Evolutionary conservation across 768 basidiomycete genomes (phyloP).

Genomic region (Lactifluus echinatus): DNA sequence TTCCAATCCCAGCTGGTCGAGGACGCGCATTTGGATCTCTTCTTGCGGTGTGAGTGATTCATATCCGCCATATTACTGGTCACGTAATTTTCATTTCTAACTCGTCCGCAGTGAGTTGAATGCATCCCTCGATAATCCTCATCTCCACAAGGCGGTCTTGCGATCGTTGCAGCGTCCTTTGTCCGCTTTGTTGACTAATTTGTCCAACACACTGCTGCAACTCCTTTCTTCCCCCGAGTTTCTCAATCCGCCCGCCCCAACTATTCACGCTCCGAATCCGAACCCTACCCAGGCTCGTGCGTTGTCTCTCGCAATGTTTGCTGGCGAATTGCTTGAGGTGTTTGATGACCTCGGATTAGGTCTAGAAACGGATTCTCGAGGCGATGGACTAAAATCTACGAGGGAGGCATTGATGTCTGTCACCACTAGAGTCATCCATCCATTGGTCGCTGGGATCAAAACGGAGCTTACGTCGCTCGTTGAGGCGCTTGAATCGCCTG

Average conservation of each 20-base stretch:
- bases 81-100: not conserved
- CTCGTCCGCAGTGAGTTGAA: slow-evolving; percentile 51
- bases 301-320: slow-evolving; percentile 56
- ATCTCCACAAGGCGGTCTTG: slow-evolving; percentile 60
- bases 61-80: not conserved
- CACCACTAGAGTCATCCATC: slow-evolving; percentile 56
- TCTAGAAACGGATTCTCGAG: slow-evolving; percentile 48
- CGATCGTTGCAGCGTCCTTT: slow-evolving; percentile 69
- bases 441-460: slow-evolving; percentile 53
- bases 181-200: slow-evolving; percentile 61
- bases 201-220: slow-evolving; percentile 60
- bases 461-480: slow-evolving; percentile 52
- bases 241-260: slow-evolving; percentile 41
- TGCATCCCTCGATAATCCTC: slow-evolving; percentile 51
- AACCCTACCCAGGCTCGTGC: slow-evolving; percentile 69
- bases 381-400: slow-evolving; percentile 59
- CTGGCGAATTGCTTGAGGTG: slow-evolving; percentile 61
- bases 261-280: slow-evolving; percentile 40
- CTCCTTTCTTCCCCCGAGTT: slow-evolving; percentile 59
- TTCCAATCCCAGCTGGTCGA: slow-evolving; percentile 66
- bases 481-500: slow-evolving; percentile 49
- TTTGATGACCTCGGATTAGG: slow-evolving; percentile 64
- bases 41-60: slow-evolving; percentile 55
- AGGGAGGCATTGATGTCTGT: slow-evolving; percentile 65
- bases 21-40: slow-evolving; percentile 57